Base-by-base conservation (phyloP, 805 yeast species). In the Sugiyamaella smithiae region DNA sequence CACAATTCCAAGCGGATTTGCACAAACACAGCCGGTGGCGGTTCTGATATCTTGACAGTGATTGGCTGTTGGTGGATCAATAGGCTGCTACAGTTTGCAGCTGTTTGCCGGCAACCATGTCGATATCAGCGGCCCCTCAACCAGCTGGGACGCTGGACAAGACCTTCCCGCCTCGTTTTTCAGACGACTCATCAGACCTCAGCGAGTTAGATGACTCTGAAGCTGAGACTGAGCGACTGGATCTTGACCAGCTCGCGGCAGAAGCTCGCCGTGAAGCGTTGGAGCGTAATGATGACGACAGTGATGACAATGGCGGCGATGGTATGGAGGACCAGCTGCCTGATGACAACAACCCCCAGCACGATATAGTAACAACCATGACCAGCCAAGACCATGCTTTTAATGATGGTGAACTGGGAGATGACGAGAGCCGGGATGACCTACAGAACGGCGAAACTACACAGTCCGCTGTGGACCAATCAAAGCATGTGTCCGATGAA, bases 191-290 rank as follows among this genome's bases (percentile, higher is more conserved):
- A 14, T 69, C 74, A 35, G 85, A 80, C 48, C 65, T 80, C 53
- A 81, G 51, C n/a, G 56, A 54, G 33, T 35, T 52, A 12, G 53
- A 40, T 19, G 75, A 81, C 56, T 84, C 93, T 12, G 97, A 89
- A 66, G 96, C 93, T 14, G 97, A 89, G 63, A 89, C 97, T 0
- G 97, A 89, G 62, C 84, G 80, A 58, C 80, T 88, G 87, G 91
- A 81, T 38, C 58, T 66, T 75, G 52, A 68, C 73, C 23, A 73
- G 65, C 48, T 62, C 74, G 55, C 76, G 77, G 33, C 59, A 45
- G 50, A 58, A 46, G 51, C 17, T 40, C 24, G 45, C 9, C 38
- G 22, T 4, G 38, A 35, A 19, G 38, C 38, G 38, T 20, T 35
- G 48, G 43, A 46, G 29, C 43, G 41, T 31, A 19, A 23, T 20